phyloP scores from a whole-genome alignment of 805 yeast genomes.

The Candida khao-thaluensis region DNA sequence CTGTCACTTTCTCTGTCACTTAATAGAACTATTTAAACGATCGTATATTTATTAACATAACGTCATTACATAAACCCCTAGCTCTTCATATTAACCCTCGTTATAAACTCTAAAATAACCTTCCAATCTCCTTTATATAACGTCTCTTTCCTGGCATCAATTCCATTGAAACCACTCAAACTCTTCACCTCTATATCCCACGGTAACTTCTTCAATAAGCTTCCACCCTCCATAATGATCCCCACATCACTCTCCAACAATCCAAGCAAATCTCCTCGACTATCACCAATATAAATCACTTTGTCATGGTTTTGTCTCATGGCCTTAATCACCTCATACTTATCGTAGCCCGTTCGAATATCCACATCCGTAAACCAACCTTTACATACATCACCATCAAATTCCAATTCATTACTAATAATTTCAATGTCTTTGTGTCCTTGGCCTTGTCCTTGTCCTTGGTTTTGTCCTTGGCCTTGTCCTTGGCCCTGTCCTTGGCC shows the following conservation, averaged over 20 bases:
- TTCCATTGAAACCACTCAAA: not conserved
- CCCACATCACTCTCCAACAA: slow-evolving; percentile 49
- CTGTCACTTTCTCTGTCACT: too few relatives aligned
- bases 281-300: slow-evolving; percentile 61
- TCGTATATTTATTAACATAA: too few relatives aligned
- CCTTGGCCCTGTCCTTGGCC: too few relatives aligned
- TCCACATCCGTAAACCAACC: slow-evolving; percentile 26
- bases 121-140: slow-evolving; percentile 7
- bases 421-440: too few relatives aligned
- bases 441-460: too few relatives aligned
- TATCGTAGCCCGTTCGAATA: slow-evolving; percentile 57
- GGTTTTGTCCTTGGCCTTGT: too few relatives aligned
- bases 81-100: too few relatives aligned
- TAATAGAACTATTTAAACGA: too few relatives aligned
- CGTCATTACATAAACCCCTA: too few relatives aligned
- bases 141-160: not conserved
- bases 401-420: slow-evolving; percentile 52
- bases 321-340: slow-evolving; percentile 29
- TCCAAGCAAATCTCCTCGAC: slow-evolving; percentile 56
- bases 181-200: slow-evolving; percentile 10
- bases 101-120: slow-evolving; percentile 1
- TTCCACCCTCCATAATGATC: slow-evolving; percentile 40
- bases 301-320: too few relatives aligned
- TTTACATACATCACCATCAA: slow-evolving; percentile 23
- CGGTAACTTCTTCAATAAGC: slow-evolving; percentile 24